Percentiles rank a stretch among this genome's conserved stretches.
Evolutionary conservation across 2,329 filamentous ascomycete species (phyloP).

Genomic region (Ilyonectria sp.): DNA sequence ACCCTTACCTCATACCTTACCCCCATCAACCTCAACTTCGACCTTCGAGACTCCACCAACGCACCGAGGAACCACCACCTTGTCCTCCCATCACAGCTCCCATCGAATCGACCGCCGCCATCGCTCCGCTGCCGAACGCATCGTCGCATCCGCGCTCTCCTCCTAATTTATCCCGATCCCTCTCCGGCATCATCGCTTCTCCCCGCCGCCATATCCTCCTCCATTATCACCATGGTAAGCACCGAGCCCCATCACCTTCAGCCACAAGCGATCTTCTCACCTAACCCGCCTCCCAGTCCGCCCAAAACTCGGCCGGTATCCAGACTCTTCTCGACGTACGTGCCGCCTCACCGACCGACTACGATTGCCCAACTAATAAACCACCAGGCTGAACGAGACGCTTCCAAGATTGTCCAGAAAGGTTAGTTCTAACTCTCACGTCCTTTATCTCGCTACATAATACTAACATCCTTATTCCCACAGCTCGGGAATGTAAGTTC

Average conservation of each 20-base stretch:
- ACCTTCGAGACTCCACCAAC: constrained; percentile 4
- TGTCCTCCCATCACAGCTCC: constrained; percentile 30
- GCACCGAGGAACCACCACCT: constrained; percentile 5
- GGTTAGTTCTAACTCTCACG: constrained; percentile 66
- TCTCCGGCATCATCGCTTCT: background rate
- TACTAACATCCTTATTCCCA: constrained; percentile 44
- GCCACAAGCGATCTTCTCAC: constrained; percentile 24
- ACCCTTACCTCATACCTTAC: constrained; percentile 14
- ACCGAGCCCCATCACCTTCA: constrained; percentile 19
- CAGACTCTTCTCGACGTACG: constrained; percentile 98
- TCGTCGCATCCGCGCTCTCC: background rate
- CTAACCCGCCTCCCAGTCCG: constrained; percentile 75
- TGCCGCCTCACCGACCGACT: constrained; percentile 32
- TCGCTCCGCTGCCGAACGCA: background rate
- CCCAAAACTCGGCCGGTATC: constrained; percentile 98
- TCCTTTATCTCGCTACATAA: constrained; percentile 35
- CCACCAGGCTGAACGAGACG: constrained; percentile 91
- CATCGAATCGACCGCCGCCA: constrained; percentile 1
- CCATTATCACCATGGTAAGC: constrained; percentile 43
- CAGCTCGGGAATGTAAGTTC: constrained; percentile 90
- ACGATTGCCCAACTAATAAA: constrained; percentile 5
- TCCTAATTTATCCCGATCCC: constrained; percentile 3
- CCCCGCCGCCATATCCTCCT: constrained; percentile 4
- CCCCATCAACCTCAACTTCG: constrained; percentile 1
- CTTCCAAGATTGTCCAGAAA: constrained; percentile 99